Evolutionary conservation across 2,329 filamentous ascomycete species (phyloP).

Genomic region (Cercospora brassicicola): DNA sequence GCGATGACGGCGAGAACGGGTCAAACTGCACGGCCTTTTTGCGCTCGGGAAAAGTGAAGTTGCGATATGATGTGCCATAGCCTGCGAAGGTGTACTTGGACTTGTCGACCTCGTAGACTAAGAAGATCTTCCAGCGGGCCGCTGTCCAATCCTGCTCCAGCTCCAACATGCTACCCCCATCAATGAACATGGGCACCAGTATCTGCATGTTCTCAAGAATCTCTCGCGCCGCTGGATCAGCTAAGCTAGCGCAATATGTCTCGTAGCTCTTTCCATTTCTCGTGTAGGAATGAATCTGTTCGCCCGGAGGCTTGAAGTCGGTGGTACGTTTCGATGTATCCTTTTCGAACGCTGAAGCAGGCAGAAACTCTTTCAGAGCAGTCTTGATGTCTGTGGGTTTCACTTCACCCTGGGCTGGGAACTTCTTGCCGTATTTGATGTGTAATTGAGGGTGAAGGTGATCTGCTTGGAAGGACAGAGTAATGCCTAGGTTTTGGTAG

Average conservation of each 20-base stretch:
- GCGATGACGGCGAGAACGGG: constrained; percentile 26
- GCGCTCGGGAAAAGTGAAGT: constrained; percentile 53
- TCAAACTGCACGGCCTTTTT: constrained; percentile 26
- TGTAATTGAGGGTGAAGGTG: constrained; percentile 78
- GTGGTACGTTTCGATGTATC: constrained; percentile 40
- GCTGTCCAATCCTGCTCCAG: constrained; percentile 70
- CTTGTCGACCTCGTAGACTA: constrained; percentile 54
- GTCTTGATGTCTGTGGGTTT: constrained; percentile 68
- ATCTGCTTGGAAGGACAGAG: constrained; percentile 66
- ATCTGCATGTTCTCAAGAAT: constrained; percentile 81
- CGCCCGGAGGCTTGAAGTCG: constrained; percentile 71
- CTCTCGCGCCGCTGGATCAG: constrained; percentile 66
- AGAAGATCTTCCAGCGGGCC: constrained; percentile 88
- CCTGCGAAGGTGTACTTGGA: constrained; percentile 79
- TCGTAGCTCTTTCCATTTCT: constrained; percentile 68
- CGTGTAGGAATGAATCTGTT: constrained; percentile 64
- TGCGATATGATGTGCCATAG: constrained; percentile 86
- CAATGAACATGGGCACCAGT: constrained; percentile 82
- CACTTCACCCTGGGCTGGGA: constrained; percentile 66
- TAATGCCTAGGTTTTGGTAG: constrained; percentile 77
- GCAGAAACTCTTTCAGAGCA: constrained; percentile 65
- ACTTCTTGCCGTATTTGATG: constrained; percentile 70
- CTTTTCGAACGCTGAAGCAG: constrained; percentile 56
- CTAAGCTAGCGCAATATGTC: constrained; percentile 77
- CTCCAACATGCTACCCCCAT: constrained; percentile 79